Base-by-base conservation (phyloP, 257 asterid species). In the Nicotiana paniculata region DNA sequence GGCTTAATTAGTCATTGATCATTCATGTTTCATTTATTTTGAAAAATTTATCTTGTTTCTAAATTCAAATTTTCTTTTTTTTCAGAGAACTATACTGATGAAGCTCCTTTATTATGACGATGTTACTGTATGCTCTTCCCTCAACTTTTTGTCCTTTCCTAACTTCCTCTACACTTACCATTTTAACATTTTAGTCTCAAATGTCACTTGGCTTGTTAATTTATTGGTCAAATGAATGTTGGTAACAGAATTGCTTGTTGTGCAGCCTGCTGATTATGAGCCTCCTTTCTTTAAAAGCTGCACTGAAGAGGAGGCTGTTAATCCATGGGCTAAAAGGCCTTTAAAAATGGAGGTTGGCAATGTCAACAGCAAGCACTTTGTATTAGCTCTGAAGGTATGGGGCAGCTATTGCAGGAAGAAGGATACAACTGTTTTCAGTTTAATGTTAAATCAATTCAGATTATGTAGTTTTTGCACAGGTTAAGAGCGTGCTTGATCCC, bases 201-300 rank as follows among this genome's bases (percentile, higher is more conserved):
- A 72, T 43, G 61, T 21, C 78, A 24, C 78, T 46, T n/a, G 26
- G 78, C 59, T 72, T 72, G 78, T 46, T 58, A 69, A 58, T 72
- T 43, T 72, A 24, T 72, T 72, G 37, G 78, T 46, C 55, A 46
- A 48, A 26, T 21, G 64, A 75, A 30, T 2, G n/a, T 24, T 46
- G 13, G 24, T 58, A 80, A 65, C 59, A 37, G 46, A 83, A 37
- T 81, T 77, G 51, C 55, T 88, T 85, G 84, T 86, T 30, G 87
- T 93, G 90, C 93, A 96, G 99, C 99, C 97, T 35, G 88, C 87
- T 91, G 97, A 96, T 86, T 96, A 94, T 75, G 99, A 96, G 88
- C 98, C 98, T 78, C 99, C 97, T 11, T 96, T 96, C 84, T 96
- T 96, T 87, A 86, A 92, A 89, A 92, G 95, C 88, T 93, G 97